Evolutionary conservation across 116 monocot species (phyloP).

Genomic region (Trichopus zeylanicus): DNA sequence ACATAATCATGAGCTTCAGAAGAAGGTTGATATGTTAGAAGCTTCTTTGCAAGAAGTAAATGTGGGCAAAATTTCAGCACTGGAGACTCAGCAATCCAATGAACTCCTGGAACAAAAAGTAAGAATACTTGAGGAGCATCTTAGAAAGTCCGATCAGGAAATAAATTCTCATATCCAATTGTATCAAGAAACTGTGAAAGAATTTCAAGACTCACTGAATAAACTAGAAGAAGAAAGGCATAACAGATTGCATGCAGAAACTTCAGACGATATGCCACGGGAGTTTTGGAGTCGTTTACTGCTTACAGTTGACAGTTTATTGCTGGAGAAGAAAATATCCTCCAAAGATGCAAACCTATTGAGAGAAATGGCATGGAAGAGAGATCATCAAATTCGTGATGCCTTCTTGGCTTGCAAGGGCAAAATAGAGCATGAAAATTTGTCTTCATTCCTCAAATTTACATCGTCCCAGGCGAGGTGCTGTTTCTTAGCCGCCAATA

Average conservation of each 20-base stretch:
- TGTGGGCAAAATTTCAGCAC: slow-evolving; percentile 20
- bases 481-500: background rate
- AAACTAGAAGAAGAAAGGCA: slow-evolving; percentile 54
- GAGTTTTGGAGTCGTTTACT: slow-evolving; percentile 75
- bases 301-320: slow-evolving; percentile 70
- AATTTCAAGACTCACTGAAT: slow-evolving; percentile 53
- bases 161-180: slow-evolving; percentile 49
- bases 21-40: slow-evolving; percentile 53
- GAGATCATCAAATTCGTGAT: slow-evolving; percentile 49
- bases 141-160: slow-evolving; percentile 56
- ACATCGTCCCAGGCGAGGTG: slow-evolving; percentile 39
- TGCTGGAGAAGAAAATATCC: slow-evolving; percentile 91
- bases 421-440: slow-evolving; percentile 41
- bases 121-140: slow-evolving; percentile 56
- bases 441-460: slow-evolving; percentile 61
- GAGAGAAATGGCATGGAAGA: slow-evolving; percentile 80
- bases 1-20: slow-evolving; percentile 47
- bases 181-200: slow-evolving; percentile 65
- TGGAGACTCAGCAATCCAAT: slow-evolving; percentile 29
- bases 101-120: slow-evolving; percentile 53
- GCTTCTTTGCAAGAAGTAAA: slow-evolving; percentile 40
- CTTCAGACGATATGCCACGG: slow-evolving; percentile 48
- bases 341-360: slow-evolving; percentile 45
- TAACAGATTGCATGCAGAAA: slow-evolving; percentile 18
- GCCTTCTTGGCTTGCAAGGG: slow-evolving; percentile 60